Evolutionary conservation across 2,329 filamentous ascomycete genomes (phyloP).

Genomic region (Hypoxylon sp.): DNA sequence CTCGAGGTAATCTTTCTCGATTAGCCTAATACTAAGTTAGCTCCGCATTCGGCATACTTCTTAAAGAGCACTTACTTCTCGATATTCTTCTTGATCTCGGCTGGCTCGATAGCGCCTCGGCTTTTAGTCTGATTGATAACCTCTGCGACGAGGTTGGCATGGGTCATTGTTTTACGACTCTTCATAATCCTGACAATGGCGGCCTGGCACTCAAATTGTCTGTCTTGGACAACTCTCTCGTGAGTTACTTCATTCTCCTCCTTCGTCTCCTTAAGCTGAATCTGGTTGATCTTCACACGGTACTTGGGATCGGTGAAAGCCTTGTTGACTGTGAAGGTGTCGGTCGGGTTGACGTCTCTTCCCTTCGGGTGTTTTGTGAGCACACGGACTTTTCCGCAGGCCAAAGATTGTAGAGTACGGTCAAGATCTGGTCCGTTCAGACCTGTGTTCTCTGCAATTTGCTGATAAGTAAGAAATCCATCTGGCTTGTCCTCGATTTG

Average conservation of each 20-base stretch:
- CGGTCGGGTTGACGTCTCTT: slow-evolving; percentile 81
- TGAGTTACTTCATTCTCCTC: slow-evolving; percentile 96
- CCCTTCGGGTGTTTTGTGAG: slow-evolving; percentile 88
- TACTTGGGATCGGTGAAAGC: slow-evolving; percentile 85
- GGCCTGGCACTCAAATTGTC: slow-evolving; percentile 96
- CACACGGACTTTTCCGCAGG: slow-evolving; percentile 89
- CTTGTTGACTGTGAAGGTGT: slow-evolving; percentile 88
- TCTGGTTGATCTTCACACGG: slow-evolving; percentile 98
- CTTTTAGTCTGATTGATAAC: slow-evolving; percentile 92
- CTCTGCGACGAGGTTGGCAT: slow-evolving; percentile 89
- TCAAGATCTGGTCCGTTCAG: slow-evolving; percentile 84
- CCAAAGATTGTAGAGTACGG: slow-evolving; percentile 93
- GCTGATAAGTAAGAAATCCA: slow-evolving; percentile 78
- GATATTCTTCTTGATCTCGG: slow-evolving; percentile 96
- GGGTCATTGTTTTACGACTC: slow-evolving; percentile 86
- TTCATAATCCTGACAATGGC: slow-evolving; percentile 99
- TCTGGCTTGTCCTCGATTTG: slow-evolving; percentile 66
- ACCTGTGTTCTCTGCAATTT: slow-evolving; percentile 81
- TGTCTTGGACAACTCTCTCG: slow-evolving; percentile 87
- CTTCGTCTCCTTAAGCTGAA: slow-evolving; percentile 95
- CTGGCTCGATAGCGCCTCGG: slow-evolving; percentile 85
- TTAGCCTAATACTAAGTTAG: slow-evolving; percentile 71
- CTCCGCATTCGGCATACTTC: background rate
- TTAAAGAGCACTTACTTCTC: slow-evolving; percentile 77
- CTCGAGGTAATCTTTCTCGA: slow-evolving; percentile 95